Base-by-base conservation (phyloP, 2,329 filamentous ascomycete species). In the Penicillium sp. region DNA sequence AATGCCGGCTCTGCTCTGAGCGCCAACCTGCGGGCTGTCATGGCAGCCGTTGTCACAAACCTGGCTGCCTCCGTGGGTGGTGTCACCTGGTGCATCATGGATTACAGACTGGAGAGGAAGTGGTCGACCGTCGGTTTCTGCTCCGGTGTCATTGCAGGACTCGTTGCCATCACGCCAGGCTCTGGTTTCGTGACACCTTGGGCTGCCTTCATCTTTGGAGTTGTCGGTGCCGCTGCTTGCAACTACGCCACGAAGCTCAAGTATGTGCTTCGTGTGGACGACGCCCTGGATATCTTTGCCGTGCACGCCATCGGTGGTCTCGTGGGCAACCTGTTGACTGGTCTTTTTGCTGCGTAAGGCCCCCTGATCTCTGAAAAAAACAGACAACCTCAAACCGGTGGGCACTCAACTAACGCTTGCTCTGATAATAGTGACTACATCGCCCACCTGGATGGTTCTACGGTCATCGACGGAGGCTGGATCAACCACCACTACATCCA, bases 91-190 rank as follows among this genome's bases (percentile, higher is more conserved):
- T 93, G 87, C 67, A 73, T 94, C 21, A 77, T 95, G 50, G 89
- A 95, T 66, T 95, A 94, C 71, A 80, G 88, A 50, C 78, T 95
- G 43, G 88, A 95, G 72, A 80, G 82, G 62, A 95, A 95, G 73
- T 95, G 87, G 85, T 94, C 88, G 0, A 91, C 88, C 2, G 88
- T 95, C 24, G 89, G 89, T 2, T 95, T 95, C 77, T 95, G 89
- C 73, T 93, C 87, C 0, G 89, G 89, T 55, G 85, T 94, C 22
- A 85, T 95, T 61, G 85, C 88, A 29, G 89, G 89, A 19, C 77
- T 95, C 19, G 88, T 95, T 6, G 84, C 84, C 52, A 94, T 95
- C 57, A 95, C 89, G 8, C 89, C 89, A 6, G 89, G 85, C 29
- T 93, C 88, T 50, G 89, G 86, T 64, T 94, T 80, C 64, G 88